Evolutionary conservation across 305 asterid species (phyloP).

Genomic region (Fraxinus albicans): DNA sequence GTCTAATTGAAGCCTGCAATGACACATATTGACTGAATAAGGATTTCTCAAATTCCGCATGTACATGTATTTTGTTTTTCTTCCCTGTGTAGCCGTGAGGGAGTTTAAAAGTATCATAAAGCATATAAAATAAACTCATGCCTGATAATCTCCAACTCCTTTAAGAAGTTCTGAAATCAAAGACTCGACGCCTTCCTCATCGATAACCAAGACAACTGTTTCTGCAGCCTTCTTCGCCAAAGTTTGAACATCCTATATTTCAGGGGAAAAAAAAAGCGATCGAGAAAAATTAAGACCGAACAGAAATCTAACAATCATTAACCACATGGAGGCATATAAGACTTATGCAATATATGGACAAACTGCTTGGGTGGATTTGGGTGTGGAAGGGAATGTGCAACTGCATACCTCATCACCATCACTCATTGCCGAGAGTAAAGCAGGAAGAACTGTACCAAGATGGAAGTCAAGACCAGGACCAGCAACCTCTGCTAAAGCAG

Average conservation of each 20-base stretch:
- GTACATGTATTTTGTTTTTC: conserved; percentile 1
- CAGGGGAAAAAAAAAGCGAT: conserved; percentile 2
- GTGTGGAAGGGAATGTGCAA: background rate
- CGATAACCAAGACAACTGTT: conserved; percentile 90
- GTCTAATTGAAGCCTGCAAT: conserved; percentile 78
- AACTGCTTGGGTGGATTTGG: background rate
- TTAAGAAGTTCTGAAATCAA: conserved; percentile 85
- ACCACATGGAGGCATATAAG: background rate
- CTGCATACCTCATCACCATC: conserved; percentile 62
- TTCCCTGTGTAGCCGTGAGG: conserved; percentile 3
- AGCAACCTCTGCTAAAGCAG: conserved; percentile 97
- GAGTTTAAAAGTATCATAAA: conserved; percentile 14
- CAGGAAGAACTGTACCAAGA: conserved; percentile 85
- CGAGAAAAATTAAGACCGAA: conserved; percentile 13
- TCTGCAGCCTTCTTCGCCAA: conserved; percentile 90
- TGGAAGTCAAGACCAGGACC: conserved; percentile 95
- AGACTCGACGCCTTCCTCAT: conserved; percentile 85
- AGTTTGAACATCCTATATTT: conserved; percentile 55
- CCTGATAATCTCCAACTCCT: conserved; percentile 89
- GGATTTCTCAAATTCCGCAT: background rate
- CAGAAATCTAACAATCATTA: conserved; percentile 3
- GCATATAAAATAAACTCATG: conserved; percentile 32
- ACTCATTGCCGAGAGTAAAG: conserved; percentile 83
- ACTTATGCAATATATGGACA: background rate
- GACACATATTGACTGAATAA: conserved; percentile 19